A percentile compares a stretch with the other conserved stretches of the same genome.
These are phyloP conservation scores for Alnus rubra DNA, from an alignment of 306 rosid species.

Conservation along the genomic window DNA sequence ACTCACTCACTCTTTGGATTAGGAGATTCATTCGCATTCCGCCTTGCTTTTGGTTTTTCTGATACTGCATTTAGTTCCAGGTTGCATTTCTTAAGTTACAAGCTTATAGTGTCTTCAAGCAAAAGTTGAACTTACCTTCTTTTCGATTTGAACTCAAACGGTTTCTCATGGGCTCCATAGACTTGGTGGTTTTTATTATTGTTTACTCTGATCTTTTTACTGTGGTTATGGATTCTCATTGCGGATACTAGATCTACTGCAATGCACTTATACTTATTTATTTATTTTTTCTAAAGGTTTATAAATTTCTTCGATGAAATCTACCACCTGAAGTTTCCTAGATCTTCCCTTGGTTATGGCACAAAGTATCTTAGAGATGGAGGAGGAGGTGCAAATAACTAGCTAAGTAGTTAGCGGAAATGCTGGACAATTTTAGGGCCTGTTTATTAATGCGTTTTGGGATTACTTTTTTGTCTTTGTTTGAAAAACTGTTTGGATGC, in stretches of 20 bases:
- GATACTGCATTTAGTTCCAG: constrained; percentile 5
- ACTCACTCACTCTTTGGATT: neutral
- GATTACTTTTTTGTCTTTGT: too few species aligned
- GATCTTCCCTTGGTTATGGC: neutral
- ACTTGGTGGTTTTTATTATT: constrained; percentile 1
- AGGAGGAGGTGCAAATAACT: neutral
- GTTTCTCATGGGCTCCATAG: neutral
- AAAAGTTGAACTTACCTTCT: neutral
- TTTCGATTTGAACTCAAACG: neutral
- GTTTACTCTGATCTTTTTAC: neutral
- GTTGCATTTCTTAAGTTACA: neutral
- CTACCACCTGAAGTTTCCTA: neutral
- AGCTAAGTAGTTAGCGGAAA: neutral
- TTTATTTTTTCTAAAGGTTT: constrained; percentile 23
- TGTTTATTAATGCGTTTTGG: too few species aligned
- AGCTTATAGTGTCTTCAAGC: neutral
- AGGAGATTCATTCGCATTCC: constrained; percentile 11
- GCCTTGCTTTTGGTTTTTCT: neutral
- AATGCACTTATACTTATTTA: constrained; percentile 12
- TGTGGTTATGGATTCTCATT: constrained; percentile 6
- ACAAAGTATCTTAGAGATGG: neutral
- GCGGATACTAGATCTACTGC: constrained; percentile 44
- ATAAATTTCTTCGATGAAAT: constrained; percentile 7
- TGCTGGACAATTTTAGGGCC: neutral
- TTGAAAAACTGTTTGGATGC: neutral